Evolutionary conservation across 495 filamentous ascomycete species (phyloP).

Genomic region (Xylaria acuta): DNA sequence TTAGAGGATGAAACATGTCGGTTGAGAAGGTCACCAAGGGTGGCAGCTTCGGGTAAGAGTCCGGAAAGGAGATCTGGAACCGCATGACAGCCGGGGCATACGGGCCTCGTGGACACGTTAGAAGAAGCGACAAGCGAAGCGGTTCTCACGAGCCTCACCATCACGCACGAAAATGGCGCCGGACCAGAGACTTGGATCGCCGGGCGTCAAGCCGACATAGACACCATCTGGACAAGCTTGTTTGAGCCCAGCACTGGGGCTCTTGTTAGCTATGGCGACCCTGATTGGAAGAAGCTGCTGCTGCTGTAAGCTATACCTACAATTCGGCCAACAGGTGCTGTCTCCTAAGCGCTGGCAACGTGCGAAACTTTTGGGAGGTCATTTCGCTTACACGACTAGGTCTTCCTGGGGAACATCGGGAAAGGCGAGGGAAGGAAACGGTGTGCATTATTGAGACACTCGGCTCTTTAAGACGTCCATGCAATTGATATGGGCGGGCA

Average conservation of each 20-base stretch:
- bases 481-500: background rate
- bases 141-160: conserved; percentile 57
- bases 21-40: conserved; percentile 86
- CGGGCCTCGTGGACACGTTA: conserved; percentile 63
- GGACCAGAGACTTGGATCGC: conserved; percentile 80
- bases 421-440: background rate
- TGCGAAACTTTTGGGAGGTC: conserved; percentile 32
- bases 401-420: conserved; percentile 17
- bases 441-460: conserved; percentile 8
- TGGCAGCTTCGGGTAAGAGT: conserved; percentile 77
- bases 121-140: conserved; percentile 15
- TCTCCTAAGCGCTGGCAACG: conserved; percentile 45
- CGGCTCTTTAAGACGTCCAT: background rate
- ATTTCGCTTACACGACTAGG: conserved; percentile 26
- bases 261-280: conserved; percentile 27
- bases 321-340: conserved; percentile 81
- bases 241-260: conserved; percentile 75
- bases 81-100: conserved; percentile 88
- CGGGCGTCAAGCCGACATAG: conserved; percentile 83
- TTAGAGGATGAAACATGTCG: conserved; percentile 92
- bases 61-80: conserved; percentile 87
- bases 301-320: conserved; percentile 48
- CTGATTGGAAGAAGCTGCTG: conserved; percentile 1
- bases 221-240: conserved; percentile 81
- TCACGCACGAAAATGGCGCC: conserved; percentile 90